phyloP scores from a whole-genome alignment of 257 asterid species.

The Verbascum thapsus region DNA sequence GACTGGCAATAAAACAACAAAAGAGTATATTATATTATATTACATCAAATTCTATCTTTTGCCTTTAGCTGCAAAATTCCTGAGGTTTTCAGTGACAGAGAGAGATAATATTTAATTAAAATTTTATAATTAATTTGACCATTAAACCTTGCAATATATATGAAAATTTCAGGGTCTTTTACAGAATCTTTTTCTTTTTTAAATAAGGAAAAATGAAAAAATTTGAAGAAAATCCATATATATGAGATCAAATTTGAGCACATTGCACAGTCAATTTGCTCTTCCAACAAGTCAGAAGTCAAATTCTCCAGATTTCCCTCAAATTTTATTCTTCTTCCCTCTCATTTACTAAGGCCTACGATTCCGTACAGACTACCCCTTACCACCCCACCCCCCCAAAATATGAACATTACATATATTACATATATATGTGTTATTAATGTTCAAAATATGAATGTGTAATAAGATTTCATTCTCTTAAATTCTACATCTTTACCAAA shows the following conservation, averaged over 20 bases:
- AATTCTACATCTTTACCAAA: background rate
- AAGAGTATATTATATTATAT: slow-evolving; percentile 8
- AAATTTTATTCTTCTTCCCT: background rate
- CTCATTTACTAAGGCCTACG: slow-evolving; percentile 15
- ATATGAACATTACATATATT: too few species aligned
- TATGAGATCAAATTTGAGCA: background rate
- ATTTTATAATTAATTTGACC: background rate
- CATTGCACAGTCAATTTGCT: background rate
- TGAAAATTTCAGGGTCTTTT: too few species aligned
- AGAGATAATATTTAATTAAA: background rate
- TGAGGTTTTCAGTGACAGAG: background rate
- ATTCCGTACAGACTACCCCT: background rate
- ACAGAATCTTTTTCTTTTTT: too few species aligned
- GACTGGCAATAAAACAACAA: background rate
- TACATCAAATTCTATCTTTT: background rate
- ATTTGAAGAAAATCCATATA: too few species aligned
- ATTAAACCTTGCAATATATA: too few species aligned
- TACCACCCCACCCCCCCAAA: background rate
- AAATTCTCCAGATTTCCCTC: slow-evolving; percentile 10
- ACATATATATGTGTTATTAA: too few species aligned
- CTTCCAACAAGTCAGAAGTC: slow-evolving; percentile 35
- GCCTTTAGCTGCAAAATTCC: slow-evolving; percentile 8
- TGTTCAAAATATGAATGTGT: background rate
- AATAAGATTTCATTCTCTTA: background rate
- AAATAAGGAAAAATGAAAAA: too few species aligned